Evolutionary conservation across 352 stramenopile species (phyloP).

Genomic region (Phytopythium delawarense): DNA sequence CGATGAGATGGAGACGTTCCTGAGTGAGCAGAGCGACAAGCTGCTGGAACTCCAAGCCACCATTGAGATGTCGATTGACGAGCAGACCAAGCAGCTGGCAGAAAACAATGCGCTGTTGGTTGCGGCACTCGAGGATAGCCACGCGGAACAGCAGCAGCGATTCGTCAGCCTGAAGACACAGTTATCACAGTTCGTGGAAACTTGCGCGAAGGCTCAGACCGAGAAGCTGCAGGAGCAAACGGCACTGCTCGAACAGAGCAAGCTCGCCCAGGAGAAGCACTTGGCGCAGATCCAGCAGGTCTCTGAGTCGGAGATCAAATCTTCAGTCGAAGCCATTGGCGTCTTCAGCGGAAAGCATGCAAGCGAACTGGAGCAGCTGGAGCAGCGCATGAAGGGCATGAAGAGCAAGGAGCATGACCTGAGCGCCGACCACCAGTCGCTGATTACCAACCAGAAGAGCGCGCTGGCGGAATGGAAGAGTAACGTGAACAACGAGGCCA

Average conservation of each 20-base stretch:
- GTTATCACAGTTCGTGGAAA: slow-evolving; percentile 38
- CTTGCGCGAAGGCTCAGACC: slow-evolving; percentile 32
- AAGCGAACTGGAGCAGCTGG: slow-evolving; percentile 17
- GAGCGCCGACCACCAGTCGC: slow-evolving; percentile 15
- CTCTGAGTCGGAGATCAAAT: slow-evolving; percentile 33
- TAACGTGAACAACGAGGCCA: slow-evolving; percentile 7
- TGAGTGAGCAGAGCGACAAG: slow-evolving; percentile 40
- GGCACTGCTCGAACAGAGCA: slow-evolving; percentile 31
- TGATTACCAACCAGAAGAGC: slow-evolving; percentile 21
- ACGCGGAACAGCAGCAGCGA: slow-evolving; percentile 35
- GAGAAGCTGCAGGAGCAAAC: slow-evolving; percentile 45
- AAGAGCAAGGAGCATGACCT: slow-evolving; percentile 14
- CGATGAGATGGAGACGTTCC: slow-evolving; percentile 28
- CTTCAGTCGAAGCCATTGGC: slow-evolving; percentile 26
- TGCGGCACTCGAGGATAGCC: slow-evolving; percentile 24
- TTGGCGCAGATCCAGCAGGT: slow-evolving; percentile 27
- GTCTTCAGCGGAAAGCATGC: slow-evolving; percentile 30
- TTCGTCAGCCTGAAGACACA: slow-evolving; percentile 42
- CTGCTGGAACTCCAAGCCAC: slow-evolving; percentile 38
- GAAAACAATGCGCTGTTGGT: slow-evolving; percentile 29
- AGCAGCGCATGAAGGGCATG: slow-evolving; percentile 24
- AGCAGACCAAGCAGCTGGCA: slow-evolving; percentile 36
- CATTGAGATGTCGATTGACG: slow-evolving; percentile 43
- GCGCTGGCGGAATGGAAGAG: slow-evolving; percentile 18
- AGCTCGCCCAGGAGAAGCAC: slow-evolving; percentile 29